phyloP scores from a whole-genome alignment of 2,329 filamentous ascomycete genomes.

The Chaetomiaceae sp. region DNA sequence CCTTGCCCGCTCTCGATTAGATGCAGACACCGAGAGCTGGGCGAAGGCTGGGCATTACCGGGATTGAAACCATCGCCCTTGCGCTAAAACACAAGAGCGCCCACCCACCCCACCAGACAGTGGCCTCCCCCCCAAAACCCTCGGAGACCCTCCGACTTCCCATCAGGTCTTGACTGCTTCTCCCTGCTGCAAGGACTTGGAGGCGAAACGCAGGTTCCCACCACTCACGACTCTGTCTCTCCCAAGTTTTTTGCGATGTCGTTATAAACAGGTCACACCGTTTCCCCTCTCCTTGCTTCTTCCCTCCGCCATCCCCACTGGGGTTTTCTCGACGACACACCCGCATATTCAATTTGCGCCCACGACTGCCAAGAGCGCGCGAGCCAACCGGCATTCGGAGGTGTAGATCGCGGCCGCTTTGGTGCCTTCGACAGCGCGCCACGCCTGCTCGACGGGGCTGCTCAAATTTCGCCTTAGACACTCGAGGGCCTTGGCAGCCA shows the following conservation, averaged over 20 bases:
- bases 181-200: too few relatives aligned
- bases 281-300: constrained; percentile 2
- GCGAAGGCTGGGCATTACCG: constrained; percentile 3
- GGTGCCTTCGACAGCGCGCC: constrained; percentile 18
- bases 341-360: background rate
- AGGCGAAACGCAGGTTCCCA: constrained; percentile 14
- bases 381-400: constrained; percentile 20
- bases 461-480: constrained; percentile 23
- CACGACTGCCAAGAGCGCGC: constrained; percentile 17
- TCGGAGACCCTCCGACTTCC: constrained; percentile 14
- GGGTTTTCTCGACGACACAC: background rate
- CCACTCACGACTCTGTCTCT: too few relatives aligned
- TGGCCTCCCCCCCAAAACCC: constrained; percentile 17
- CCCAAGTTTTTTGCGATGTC: constrained; percentile 13
- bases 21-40: constrained; percentile 7
- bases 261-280: constrained; percentile 20
- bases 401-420: constrained; percentile 24
- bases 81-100: constrained; percentile 7
- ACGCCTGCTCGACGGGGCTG: constrained; percentile 21
- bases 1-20: too few relatives aligned
- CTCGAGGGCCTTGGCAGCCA: constrained; percentile 21
- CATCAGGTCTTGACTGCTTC: too few relatives aligned
- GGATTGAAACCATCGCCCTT: constrained; percentile 9
- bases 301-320: constrained; percentile 3
- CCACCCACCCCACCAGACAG: background rate